Evolutionary conservation across 2,329 filamentous ascomycete species (phyloP).

Genomic region (Paecilomyces niveus): DNA sequence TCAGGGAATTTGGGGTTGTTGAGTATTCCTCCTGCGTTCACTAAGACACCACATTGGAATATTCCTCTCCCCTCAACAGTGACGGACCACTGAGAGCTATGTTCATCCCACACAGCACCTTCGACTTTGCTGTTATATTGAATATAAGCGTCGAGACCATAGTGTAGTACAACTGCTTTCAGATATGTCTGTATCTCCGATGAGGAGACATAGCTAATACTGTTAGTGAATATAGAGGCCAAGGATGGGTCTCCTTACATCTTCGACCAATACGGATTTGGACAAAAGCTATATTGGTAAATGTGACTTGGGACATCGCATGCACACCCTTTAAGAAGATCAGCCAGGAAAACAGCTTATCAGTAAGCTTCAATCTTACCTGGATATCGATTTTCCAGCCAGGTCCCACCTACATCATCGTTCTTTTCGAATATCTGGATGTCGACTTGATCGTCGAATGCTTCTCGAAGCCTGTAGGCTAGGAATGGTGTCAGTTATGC

Average conservation of each 20-base stretch:
- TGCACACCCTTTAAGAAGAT: neutral
- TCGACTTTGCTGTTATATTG: neutral
- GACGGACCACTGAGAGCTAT: neutral
- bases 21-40: neutral
- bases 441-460: neutral
- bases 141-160: neutral
- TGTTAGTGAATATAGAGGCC: neutral
- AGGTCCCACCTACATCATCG: neutral
- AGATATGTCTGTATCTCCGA: neutral
- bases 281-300: neutral
- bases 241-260: neutral
- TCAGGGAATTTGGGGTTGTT: neutral
- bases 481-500: neutral
- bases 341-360: neutral
- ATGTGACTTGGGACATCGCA: neutral
- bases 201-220: neutral
- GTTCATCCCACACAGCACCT: neutral
- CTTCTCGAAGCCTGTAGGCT: neutral
- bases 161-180: neutral
- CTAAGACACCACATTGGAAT: neutral
- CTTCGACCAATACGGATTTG: neutral
- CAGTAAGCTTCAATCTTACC: neutral
- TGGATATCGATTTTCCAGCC: neutral
- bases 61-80: neutral
- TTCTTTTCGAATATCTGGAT: neutral